These are phyloP conservation scores for Yamadazyma olivae DNA, from an alignment of 805 yeast species.

Conservation along the genomic window DNA sequence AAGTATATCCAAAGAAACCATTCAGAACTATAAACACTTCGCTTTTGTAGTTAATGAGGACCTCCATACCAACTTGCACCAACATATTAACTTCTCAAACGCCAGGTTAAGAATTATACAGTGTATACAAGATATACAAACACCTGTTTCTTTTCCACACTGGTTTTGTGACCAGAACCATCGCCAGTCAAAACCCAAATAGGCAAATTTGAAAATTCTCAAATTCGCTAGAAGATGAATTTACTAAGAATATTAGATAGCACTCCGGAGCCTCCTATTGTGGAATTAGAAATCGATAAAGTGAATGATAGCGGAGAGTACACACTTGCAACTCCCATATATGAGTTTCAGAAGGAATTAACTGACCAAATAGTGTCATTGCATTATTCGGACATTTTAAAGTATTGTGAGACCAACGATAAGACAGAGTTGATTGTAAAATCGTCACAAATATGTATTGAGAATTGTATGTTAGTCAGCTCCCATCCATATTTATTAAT, in stretches of 20 bases:
- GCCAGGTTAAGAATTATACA: no score
- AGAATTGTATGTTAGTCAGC: constrained; percentile 75
- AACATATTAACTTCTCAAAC: no score
- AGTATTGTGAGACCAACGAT: constrained; percentile 69
- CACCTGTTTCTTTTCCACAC: no score
- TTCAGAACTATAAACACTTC: no score
- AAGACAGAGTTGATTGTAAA: constrained; percentile 58
- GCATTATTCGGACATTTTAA: constrained; percentile 86
- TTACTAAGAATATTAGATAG: constrained; percentile 72
- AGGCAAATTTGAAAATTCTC: no score
- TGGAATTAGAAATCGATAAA: constrained; percentile 50
- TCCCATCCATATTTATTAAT: constrained; percentile 88
- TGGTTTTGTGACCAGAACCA: no score
- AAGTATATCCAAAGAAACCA: no score
- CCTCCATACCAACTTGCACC: no score
- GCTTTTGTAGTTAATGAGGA: no score
- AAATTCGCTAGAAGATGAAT: no score
- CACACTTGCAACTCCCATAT: constrained; percentile 77
- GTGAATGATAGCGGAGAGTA: constrained; percentile 58
- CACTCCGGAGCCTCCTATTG: constrained; percentile 79
- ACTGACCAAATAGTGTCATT: constrained; percentile 89
- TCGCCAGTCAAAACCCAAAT: no score
- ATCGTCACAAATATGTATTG: constrained; percentile 69
- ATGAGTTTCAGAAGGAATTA: constrained; percentile 81
- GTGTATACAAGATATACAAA: no score